Evolutionary conservation across 2,329 filamentous ascomycete species (phyloP), one percentile per base, ranked within the genome.

Genomic region (Aspergillus uvarum): DNA sequence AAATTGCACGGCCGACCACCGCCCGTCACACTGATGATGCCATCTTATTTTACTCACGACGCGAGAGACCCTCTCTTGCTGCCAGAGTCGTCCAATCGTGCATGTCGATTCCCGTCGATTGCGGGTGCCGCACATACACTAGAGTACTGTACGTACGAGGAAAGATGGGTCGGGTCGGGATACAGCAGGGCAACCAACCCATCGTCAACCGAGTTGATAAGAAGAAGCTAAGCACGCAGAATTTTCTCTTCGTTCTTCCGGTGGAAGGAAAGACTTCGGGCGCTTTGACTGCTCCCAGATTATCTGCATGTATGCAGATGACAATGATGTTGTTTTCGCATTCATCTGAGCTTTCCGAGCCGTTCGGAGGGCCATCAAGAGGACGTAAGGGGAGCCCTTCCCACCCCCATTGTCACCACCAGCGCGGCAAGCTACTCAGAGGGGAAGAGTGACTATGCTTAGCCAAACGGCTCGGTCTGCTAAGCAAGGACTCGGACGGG

Each of bases 111-210:
- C 32, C 51, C 42, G 32, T 53, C 35, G 10, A 26, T 53, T 53
- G 51, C 51, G 38, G 35, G 26, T 44, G 51, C 51, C 42, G 51
- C 51, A 44, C 6, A 26, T 53, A 42, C 51, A 24, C 51, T 53
- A 53, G 2, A 3, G 2, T 22, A 22, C 21, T 12, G 11, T 16
- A 35, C 32, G 11, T 12, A 35, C 11, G 10, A 16, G 14, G 14
- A 16, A 19, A 44, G 38, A 44, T 38, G 35, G 35, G 38, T 7
- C 14, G 38, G 38, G n/a, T 44, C 38, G 38, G 38, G 38, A 16
- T 19, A 44, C 38, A 44, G 16, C 38, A 44, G 38, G 38, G 38
- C 38, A 44, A 44, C 38, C 31, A 38, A 12, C 14, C 35, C 5
- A 16, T 35, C 32, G 32, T 16, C 38, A 19, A 44, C 38, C 38